phyloP scores from a whole-genome alignment of 768 basidiomycete genomes.

The Trametes cinnabarina region DNA sequence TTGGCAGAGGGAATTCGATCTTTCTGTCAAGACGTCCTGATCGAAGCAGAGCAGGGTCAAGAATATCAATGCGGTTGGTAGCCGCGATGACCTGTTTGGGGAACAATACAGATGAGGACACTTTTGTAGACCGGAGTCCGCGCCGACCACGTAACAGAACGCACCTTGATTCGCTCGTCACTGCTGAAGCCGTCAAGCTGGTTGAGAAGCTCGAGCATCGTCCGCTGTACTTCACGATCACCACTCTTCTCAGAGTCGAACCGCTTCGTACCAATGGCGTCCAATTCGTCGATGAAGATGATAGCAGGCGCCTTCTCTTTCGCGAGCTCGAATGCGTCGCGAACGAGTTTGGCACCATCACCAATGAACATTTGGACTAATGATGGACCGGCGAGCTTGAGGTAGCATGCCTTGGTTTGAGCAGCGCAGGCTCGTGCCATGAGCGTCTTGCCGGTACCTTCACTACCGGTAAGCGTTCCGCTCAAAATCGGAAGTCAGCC shows the following conservation, averaged over 20 bases:
- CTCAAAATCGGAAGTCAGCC: not conserved
- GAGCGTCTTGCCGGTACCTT: constrained; percentile 95
- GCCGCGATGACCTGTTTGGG: constrained; percentile 86
- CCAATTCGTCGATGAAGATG: constrained; percentile 97
- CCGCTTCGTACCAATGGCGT: constrained; percentile 98
- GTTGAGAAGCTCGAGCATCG: constrained; percentile 99
- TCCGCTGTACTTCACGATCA: constrained; percentile 98
- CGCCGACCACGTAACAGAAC: constrained; percentile 16
- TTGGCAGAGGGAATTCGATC: constrained; percentile 97
- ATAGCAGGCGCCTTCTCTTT: constrained; percentile 99
- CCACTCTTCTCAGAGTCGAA: constrained; percentile 99
- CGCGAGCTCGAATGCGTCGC: constrained; percentile 96
- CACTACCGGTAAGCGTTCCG: not conserved
- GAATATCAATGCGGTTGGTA: constrained; percentile 97
- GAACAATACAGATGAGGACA: constrained; percentile 2
- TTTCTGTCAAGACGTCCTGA: constrained; percentile 97
- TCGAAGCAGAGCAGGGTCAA: constrained; percentile 96
- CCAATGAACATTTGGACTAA: constrained; percentile 99
- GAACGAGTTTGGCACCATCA: constrained; percentile 97
- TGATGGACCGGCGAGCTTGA: constrained; percentile 96
- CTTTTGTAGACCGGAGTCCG: constrained; percentile 1
- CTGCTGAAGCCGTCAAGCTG: constrained; percentile 98
- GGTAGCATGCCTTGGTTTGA: constrained; percentile 95
- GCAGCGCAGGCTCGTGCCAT: constrained; percentile 97
- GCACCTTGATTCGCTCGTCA: constrained; percentile 94